Evolutionary conservation across 768 basidiomycete species (phyloP).

Genomic region (Porpolomopsis calyptriformis): DNA sequence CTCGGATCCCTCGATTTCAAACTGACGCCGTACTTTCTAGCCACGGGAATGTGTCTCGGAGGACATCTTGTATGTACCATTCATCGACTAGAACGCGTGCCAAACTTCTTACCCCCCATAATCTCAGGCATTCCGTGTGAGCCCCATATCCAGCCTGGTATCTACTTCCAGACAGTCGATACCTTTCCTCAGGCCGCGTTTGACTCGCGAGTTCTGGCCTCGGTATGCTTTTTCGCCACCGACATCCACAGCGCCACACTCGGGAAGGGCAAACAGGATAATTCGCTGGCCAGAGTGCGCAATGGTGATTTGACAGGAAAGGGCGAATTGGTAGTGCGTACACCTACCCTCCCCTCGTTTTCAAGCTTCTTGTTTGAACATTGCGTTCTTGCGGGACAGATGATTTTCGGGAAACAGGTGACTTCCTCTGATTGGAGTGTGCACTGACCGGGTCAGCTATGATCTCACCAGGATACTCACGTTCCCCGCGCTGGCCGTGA

Average conservation of each 20-base stretch:
- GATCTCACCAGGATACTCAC: slow-evolving; percentile 64
- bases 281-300: slow-evolving; percentile 63
- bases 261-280: slow-evolving; percentile 75
- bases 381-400: slow-evolving; percentile 32
- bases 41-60: slow-evolving; percentile 86
- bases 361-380: not conserved
- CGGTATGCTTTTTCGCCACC: slow-evolving; percentile 93
- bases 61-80: slow-evolving; percentile 64
- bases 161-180: not conserved
- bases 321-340: slow-evolving; percentile 72
- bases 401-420: slow-evolving; percentile 95
- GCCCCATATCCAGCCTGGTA: slow-evolving; percentile 9
- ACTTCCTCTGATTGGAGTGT: not conserved
- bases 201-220: slow-evolving; percentile 68
- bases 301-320: slow-evolving; percentile 69
- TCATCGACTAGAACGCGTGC: slow-evolving; percentile 1
- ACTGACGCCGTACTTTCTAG: slow-evolving; percentile 22
- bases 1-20: slow-evolving; percentile 4
- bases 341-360: not conserved
- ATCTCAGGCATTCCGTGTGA: slow-evolving; percentile 31
- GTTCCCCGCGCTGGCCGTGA: slow-evolving; percentile 82
- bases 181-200: slow-evolving; percentile 61
- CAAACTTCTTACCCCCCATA: not conserved
- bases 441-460: not conserved
- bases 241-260: slow-evolving; percentile 85